Evolutionary conservation across 1,284 basidiomycete species (phyloP).

Genomic region (Sanghuangporus baumii): DNA sequence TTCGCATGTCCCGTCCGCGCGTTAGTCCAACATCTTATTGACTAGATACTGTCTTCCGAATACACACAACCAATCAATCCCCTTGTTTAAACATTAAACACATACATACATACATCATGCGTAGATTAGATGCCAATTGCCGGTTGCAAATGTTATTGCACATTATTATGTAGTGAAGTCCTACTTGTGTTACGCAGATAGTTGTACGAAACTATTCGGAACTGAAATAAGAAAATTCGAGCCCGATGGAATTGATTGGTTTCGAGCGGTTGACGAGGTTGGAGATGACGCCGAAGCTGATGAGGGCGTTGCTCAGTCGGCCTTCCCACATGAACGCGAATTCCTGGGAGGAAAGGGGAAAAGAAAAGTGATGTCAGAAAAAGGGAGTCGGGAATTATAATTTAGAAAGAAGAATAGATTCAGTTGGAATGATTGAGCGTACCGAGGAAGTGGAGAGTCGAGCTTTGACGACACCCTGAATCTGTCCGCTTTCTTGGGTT

Average conservation of each 20-base stretch:
- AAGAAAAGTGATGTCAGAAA: background rate
- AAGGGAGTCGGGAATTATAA: conserved; percentile 4
- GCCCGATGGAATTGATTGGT: conserved; percentile 82
- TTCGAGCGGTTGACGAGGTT: conserved; percentile 80
- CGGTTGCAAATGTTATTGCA: too few species aligned
- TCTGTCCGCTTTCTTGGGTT: conserved; percentile 33
- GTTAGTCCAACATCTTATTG: too few species aligned
- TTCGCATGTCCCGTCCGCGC: too few species aligned
- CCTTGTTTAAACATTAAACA: background rate
- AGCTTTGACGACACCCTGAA: conserved; percentile 85
- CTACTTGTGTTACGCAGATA: background rate
- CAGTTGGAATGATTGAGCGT: conserved; percentile 25
- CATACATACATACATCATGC: background rate
- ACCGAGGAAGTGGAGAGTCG: conserved; percentile 86
- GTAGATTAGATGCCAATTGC: too few species aligned
- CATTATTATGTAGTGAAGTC: background rate
- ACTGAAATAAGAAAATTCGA: conserved; percentile 91
- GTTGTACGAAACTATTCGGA: conserved; percentile 34
- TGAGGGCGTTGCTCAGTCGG: conserved; percentile 81
- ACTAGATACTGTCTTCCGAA: too few species aligned
- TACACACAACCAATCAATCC: background rate
- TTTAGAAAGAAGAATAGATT: background rate
- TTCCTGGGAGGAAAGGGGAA: conserved; percentile 44
- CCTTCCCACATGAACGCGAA: conserved; percentile 93
- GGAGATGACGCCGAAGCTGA: conserved; percentile 84